phyloP scores from a whole-genome alignment of 768 basidiomycete genomes.

The Leccinum subgranulosum region DNA sequence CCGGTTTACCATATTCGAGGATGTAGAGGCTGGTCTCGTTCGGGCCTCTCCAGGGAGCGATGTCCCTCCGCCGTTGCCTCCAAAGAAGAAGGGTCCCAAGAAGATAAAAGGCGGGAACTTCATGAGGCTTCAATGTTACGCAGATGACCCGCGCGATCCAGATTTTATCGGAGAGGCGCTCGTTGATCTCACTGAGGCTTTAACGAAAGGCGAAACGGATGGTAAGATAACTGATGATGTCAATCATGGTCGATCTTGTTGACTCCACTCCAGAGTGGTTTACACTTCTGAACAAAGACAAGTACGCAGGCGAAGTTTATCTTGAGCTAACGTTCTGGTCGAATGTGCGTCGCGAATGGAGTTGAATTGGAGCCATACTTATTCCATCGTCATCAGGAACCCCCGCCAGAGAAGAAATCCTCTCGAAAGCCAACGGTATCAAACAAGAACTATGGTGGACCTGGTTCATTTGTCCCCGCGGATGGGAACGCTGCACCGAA shows the following conservation, averaged over 20 bases:
- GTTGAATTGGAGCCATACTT: slow-evolving; percentile 1
- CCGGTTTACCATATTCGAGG: slow-evolving; percentile 86
- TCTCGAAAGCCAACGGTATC: slow-evolving; percentile 46
- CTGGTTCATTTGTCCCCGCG: slow-evolving; percentile 68
- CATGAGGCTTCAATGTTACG: slow-evolving; percentile 86
- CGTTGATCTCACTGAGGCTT: slow-evolving; percentile 84
- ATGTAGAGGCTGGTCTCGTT: slow-evolving; percentile 52
- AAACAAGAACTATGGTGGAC: slow-evolving; percentile 71
- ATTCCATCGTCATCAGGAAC: slow-evolving; percentile 49
- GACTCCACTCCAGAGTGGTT: slow-evolving; percentile 77
- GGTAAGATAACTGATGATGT: slow-evolving; percentile 50
- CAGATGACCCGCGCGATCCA: slow-evolving; percentile 93
- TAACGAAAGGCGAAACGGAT: slow-evolving; percentile 96
- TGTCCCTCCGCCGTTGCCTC: slow-evolving; percentile 67
- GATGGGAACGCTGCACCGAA: slow-evolving; percentile 31
- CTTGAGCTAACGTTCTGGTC: slow-evolving; percentile 97
- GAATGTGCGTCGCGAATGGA: slow-evolving; percentile 50
- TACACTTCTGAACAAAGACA: slow-evolving; percentile 82
- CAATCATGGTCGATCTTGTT: slow-evolving; percentile 9
- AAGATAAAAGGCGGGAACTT: slow-evolving; percentile 67
- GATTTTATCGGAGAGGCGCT: slow-evolving; percentile 90
- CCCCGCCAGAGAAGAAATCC: slow-evolving; percentile 69
- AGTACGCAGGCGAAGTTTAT: slow-evolving; percentile 94
- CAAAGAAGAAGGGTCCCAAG: slow-evolving; percentile 50
- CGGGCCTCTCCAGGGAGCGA: slow-evolving; percentile 39